A percentile compares a stretch with the other conserved stretches of the same genome.
Evolutionary conservation across 2,329 filamentous ascomycete genomes (phyloP).

Genomic region (Talaromyces marneffei): DNA sequence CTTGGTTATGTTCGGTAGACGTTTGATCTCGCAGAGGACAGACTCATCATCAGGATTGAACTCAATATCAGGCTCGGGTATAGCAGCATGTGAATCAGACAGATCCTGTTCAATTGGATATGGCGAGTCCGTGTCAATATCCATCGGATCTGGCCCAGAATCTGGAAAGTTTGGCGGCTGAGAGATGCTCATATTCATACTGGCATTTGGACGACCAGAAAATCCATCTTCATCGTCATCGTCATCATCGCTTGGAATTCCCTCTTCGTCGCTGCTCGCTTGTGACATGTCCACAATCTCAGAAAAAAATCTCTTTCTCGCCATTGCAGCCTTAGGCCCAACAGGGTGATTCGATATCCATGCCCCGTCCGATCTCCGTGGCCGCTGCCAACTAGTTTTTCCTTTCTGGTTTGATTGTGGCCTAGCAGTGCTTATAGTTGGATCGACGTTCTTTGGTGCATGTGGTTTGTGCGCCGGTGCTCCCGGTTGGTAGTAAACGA

Average conservation of each 20-base stretch:
- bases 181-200: background rate
- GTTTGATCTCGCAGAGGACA: slow-evolving; percentile 19
- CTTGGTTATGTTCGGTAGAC: slow-evolving; percentile 38
- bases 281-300: slow-evolving; percentile 50
- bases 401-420: slow-evolving; percentile 2
- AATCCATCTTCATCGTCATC: slow-evolving; percentile 16
- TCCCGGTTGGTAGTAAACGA: background rate
- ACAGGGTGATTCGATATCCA: slow-evolving; percentile 10
- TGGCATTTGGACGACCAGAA: background rate
- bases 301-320: slow-evolving; percentile 50
- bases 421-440: too few species aligned
- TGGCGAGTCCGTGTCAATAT: slow-evolving; percentile 6
- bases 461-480: background rate
- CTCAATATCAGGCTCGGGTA: slow-evolving; percentile 2
- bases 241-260: slow-evolving; percentile 30
- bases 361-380: background rate
- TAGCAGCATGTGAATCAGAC: slow-evolving; percentile 1
- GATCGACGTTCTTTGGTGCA: background rate
- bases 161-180: background rate
- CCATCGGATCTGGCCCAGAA: slow-evolving; percentile 1
- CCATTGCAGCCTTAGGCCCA: slow-evolving; percentile 49
- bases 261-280: slow-evolving; percentile 27
- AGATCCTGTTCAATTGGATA: background rate
- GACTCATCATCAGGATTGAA: slow-evolving; percentile 12
- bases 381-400: background rate